Percentiles rank a stretch among this genome's conserved stretches.
phyloP scores from a whole-genome alignment of 140 eudicot species.

The Anethum foeniculum region DNA sequence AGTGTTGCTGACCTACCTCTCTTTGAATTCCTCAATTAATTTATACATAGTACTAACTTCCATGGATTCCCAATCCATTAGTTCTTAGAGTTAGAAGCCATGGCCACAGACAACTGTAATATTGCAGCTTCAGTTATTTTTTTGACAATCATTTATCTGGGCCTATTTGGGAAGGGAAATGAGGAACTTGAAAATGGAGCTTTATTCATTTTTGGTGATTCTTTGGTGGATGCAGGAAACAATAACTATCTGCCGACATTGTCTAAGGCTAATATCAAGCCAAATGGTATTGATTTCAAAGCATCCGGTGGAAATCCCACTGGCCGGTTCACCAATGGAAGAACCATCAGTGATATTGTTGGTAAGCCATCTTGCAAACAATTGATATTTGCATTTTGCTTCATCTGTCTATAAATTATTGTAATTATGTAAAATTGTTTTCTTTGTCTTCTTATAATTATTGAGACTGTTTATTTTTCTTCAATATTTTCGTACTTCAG shows the following conservation, averaged over 20 bases:
- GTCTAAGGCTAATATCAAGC: conserved; percentile 64
- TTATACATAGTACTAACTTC: no score
- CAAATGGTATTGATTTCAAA: conserved; percentile 85
- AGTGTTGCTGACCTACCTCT: conserved; percentile 7
- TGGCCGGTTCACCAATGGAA: conserved; percentile 82
- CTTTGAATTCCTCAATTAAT: not conserved
- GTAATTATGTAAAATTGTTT: not conserved
- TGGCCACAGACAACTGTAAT: conserved; percentile 17
- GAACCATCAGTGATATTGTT: conserved; percentile 82
- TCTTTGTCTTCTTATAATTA: not conserved
- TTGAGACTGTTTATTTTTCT: not conserved
- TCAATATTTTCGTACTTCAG: conserved; percentile 15
- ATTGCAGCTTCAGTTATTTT: conserved; percentile 15
- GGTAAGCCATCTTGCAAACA: conserved; percentile 29
- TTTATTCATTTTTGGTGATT: conserved; percentile 87
- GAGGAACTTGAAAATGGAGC: conserved; percentile 45
- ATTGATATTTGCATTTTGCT: not conserved
- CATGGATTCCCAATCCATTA: not conserved
- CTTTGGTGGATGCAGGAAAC: conserved; percentile 89
- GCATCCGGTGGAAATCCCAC: conserved; percentile 78
- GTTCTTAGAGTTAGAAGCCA: not conserved
- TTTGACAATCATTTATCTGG: conserved; percentile 14
- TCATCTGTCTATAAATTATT: not conserved
- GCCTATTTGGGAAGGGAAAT: conserved; percentile 23
- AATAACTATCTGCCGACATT: conserved; percentile 69